Conservation (phyloP, 179 eudicot genomes). For the Drosera spatulata region DNA sequence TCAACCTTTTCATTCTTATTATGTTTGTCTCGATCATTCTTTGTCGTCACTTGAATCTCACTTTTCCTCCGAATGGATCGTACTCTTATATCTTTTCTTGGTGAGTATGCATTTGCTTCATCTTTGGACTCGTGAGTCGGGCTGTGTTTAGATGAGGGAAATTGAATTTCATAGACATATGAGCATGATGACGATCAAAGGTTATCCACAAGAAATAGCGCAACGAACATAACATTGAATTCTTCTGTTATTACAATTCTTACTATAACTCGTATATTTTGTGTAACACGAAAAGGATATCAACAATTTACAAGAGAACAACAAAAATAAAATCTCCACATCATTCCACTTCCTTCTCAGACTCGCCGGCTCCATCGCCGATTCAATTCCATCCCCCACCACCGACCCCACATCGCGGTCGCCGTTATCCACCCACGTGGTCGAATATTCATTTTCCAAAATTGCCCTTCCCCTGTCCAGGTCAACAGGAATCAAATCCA, state of each 20-base stretch:
- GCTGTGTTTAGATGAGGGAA: no score
- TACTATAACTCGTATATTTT: neutral
- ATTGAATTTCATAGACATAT: no score
- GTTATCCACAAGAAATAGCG: no score
- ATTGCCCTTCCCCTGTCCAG: conserved; percentile 2
- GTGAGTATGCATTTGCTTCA: no score
- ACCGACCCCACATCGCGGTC: neutral
- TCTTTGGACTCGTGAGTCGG: no score
- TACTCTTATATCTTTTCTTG: no score
- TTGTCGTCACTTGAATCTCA: no score
- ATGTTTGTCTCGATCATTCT: no score
- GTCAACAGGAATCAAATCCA: neutral
- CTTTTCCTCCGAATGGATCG: no score
- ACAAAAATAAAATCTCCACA: neutral
- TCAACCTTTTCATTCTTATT: no score
- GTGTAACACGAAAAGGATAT: neutral
- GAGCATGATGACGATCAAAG: no score
- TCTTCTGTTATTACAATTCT: neutral
- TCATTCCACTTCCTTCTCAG: conserved; percentile 1
- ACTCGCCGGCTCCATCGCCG: conserved; percentile 5
- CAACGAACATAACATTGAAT: no score
- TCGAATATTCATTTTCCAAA: neutral
- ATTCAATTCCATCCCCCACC: neutral
- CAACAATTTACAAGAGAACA: neutral
- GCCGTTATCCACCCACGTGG: conserved; percentile 15